A percentile compares a stretch with the other conserved stretches of the same genome.
Conservation (phyloP, 768 basidiomycete genomes). For the Tylopilus subfusipes region DNA sequence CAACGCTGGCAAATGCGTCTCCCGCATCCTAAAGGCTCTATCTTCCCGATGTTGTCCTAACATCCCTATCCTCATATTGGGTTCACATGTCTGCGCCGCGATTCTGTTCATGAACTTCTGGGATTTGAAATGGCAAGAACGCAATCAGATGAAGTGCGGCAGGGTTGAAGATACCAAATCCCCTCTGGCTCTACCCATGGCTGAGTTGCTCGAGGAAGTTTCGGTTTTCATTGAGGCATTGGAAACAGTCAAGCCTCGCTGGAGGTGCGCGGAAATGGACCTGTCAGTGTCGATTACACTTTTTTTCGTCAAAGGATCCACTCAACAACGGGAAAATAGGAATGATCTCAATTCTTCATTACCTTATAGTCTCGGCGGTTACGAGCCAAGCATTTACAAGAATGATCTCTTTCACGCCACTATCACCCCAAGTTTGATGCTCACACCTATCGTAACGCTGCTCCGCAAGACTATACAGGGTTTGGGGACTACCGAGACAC, state of each 20-base stretch:
- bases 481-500: conserved; percentile 13
- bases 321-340: conserved; percentile 31
- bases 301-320: conserved; percentile 24
- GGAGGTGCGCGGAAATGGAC: conserved; percentile 33
- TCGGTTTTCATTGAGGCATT: conserved; percentile 29
- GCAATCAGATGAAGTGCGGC: conserved; percentile 25
- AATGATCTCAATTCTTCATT: conserved; percentile 28
- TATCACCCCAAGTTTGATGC: conserved; percentile 10
- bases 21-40: conserved; percentile 55
- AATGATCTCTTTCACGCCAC: conserved; percentile 5
- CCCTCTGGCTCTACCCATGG: conserved; percentile 27
- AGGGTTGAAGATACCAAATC: conserved; percentile 30
- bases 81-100: conserved; percentile 49
- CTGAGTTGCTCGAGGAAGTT: conserved; percentile 29
- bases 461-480: conserved; percentile 14
- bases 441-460: conserved; percentile 1
- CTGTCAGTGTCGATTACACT: conserved; percentile 29
- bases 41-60: conserved; percentile 44
- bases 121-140: conserved; percentile 50
- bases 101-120: conserved; percentile 57
- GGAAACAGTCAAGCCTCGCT: conserved; percentile 26
- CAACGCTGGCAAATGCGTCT: conserved; percentile 58
- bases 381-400: conserved; percentile 17
- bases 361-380: conserved; percentile 24
- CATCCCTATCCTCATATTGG: conserved; percentile 41